Percentiles rank a stretch among this genome's conserved stretches.
phyloP scores from a whole-genome alignment of 495 filamentous ascomycete genomes.

The Trichoderma gamsii region DNA sequence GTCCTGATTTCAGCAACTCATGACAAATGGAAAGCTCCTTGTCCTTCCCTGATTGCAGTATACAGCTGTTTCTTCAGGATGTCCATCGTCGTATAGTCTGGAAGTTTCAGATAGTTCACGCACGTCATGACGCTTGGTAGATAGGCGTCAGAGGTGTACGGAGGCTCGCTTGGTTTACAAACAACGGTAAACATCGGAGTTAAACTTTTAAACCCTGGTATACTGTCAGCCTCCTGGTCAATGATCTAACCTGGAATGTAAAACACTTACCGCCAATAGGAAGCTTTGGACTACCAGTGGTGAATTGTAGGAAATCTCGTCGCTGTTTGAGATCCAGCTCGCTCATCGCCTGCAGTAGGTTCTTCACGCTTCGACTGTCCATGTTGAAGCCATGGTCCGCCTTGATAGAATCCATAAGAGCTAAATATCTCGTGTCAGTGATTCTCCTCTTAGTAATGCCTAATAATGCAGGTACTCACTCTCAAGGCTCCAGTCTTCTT shows the following conservation, averaged over 20 bases:
- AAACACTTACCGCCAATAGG: slow-evolving; percentile 83
- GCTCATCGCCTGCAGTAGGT: slow-evolving; percentile 92
- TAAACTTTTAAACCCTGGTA: slow-evolving; percentile 85
- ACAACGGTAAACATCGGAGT: slow-evolving; percentile 99
- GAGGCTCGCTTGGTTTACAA: slow-evolving; percentile 93
- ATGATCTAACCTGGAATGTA: not conserved
- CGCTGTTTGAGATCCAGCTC: slow-evolving; percentile 69
- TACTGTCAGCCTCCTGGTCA: slow-evolving; percentile 18
- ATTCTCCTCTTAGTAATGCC: not conserved
- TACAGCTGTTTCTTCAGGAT: slow-evolving; percentile 68
- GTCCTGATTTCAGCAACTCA: slow-evolving; percentile 29
- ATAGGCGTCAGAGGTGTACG: slow-evolving; percentile 93
- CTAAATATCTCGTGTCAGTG: slow-evolving; percentile 38
- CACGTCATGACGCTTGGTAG: slow-evolving; percentile 99
- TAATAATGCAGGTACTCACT: slow-evolving; percentile 52
- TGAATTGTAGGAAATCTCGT: slow-evolving; percentile 95
- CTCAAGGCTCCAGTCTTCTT: slow-evolving; percentile 97
- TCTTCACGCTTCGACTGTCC: slow-evolving; percentile 94
- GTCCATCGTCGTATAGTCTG: slow-evolving; percentile 82
- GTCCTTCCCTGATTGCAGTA: slow-evolving; percentile 91
- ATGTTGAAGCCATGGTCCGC: slow-evolving; percentile 99
- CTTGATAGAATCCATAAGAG: slow-evolving; percentile 96
- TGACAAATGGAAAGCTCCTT: slow-evolving; percentile 96
- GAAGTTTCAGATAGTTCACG: slow-evolving; percentile 98
- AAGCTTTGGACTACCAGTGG: slow-evolving; percentile 96